Evolutionary conservation across 352 stramenopile genomes (phyloP).

Genomic region (Phytophthora pistaciae): DNA sequence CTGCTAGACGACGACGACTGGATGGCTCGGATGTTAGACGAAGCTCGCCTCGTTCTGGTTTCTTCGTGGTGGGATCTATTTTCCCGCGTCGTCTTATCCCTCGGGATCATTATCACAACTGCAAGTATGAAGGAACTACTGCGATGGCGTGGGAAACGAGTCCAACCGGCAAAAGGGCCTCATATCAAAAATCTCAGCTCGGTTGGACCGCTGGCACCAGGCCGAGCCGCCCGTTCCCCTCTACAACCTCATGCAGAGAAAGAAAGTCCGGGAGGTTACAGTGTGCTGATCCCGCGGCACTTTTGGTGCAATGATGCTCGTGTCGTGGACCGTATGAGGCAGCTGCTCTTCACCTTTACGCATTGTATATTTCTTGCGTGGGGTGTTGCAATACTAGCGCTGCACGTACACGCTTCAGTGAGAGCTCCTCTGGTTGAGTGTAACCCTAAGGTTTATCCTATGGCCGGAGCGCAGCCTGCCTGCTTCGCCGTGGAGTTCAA

Average conservation of each 20-base stretch:
- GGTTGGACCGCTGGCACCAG: not conserved
- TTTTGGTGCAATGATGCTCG: not conserved
- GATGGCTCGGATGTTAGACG: constrained; percentile 19
- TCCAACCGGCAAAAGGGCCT: not conserved
- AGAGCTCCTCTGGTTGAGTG: constrained; percentile 16
- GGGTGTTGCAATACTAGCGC: constrained; percentile 18
- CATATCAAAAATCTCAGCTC: not conserved
- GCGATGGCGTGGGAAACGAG: not conserved
- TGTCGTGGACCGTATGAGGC: not conserved
- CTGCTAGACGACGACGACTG: not conserved
- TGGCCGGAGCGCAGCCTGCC: constrained; percentile 26
- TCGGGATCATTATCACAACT: constrained; percentile 12
- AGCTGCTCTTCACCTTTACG: not conserved
- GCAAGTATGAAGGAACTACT: constrained; percentile 22
- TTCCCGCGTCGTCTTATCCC: constrained; percentile 13
- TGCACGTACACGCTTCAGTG: constrained; percentile 24
- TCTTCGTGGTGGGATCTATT: constrained; percentile 24
- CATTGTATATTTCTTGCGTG: constrained; percentile 12
- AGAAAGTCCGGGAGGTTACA: not conserved
- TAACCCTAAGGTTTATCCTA: constrained; percentile 27
- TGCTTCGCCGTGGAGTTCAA: constrained; percentile 41
- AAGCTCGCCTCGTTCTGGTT: constrained; percentile 30
- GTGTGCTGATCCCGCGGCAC: not conserved
- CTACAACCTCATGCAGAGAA: not conserved
- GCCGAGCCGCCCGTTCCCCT: not conserved